Evolutionary conservation across 2,329 filamentous ascomycete species (phyloP).

Genomic region (Diaporthe batatas): DNA sequence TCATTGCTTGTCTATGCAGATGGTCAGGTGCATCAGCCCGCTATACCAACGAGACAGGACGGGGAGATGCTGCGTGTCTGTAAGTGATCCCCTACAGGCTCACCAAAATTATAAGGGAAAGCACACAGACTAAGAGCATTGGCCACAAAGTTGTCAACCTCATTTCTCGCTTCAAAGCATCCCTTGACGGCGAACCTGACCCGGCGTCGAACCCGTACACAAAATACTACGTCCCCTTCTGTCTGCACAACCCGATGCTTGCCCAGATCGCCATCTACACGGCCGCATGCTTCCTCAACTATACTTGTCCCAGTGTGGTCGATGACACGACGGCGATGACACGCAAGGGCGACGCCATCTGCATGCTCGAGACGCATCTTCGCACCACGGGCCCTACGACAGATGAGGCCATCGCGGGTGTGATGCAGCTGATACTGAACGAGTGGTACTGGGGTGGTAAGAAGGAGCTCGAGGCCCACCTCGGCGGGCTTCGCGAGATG

Average conservation of each 20-base stretch:
- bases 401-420: slow-evolving; percentile 62
- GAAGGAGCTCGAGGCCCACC: slow-evolving; percentile 59
- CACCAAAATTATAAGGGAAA: neutral
- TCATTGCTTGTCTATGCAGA: slow-evolving; percentile 10
- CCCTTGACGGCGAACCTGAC: slow-evolving; percentile 62
- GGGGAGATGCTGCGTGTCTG: slow-evolving; percentile 63
- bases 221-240: slow-evolving; percentile 62
- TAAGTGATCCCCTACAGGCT: slow-evolving; percentile 49
- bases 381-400: slow-evolving; percentile 53
- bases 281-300: slow-evolving; percentile 64
- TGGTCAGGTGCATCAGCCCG: slow-evolving; percentile 56
- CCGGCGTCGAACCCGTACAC: slow-evolving; percentile 57
- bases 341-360: slow-evolving; percentile 59
- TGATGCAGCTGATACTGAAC: slow-evolving; percentile 63
- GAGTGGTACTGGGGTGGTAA: slow-evolving; percentile 69
- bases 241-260: slow-evolving; percentile 63
- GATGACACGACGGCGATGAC: slow-evolving; percentile 58
- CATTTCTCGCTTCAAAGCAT: slow-evolving; percentile 64
- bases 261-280: slow-evolving; percentile 64
- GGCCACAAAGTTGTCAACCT: slow-evolving; percentile 58
- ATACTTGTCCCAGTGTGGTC: slow-evolving; percentile 58
- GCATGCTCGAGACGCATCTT: slow-evolving; percentile 63
- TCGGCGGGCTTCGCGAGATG: slow-evolving; percentile 63
- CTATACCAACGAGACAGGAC: slow-evolving; percentile 58
- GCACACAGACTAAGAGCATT: neutral